phyloP scores from a whole-genome alignment of 495 filamentous ascomycete species.

The Thermothielavioides terrestris region DNA sequence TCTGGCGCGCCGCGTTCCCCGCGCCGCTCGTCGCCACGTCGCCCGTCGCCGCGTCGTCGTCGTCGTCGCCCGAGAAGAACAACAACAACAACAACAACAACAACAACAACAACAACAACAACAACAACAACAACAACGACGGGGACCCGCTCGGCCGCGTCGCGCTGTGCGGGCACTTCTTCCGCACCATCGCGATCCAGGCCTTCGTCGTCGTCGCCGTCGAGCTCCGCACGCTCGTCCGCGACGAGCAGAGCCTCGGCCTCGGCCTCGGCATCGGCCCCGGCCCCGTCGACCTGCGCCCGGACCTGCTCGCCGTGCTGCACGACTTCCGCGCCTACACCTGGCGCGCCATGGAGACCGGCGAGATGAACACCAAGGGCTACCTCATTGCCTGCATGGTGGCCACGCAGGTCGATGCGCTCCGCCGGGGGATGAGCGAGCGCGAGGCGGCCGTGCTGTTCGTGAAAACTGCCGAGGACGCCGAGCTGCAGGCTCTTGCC shows the following conservation, averaged over 20 bases:
- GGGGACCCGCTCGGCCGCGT: background rate
- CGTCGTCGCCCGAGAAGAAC: too few relatives aligned
- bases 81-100: background rate
- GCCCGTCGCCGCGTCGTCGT: too few relatives aligned
- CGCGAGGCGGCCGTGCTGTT: conserved; percentile 26
- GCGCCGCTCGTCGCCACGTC: background rate
- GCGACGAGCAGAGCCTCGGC: conserved; percentile 35
- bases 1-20: conserved; percentile 39
- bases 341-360: conserved; percentile 35
- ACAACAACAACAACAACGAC: background rate
- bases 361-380: conserved; percentile 52
- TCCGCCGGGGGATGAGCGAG: conserved; percentile 29
- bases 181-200: conserved; percentile 33
- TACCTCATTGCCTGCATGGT: conserved; percentile 39
- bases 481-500: conserved; percentile 23
- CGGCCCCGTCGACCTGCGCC: conserved; percentile 26
- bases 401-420: conserved; percentile 35
- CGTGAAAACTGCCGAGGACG: conserved; percentile 32
- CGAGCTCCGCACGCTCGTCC: conserved; percentile 42
- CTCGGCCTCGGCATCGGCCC: conserved; percentile 24
- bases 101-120: background rate
- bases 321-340: conserved; percentile 38
- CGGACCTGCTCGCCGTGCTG: conserved; percentile 41
- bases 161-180: conserved; percentile 29
- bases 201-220: conserved; percentile 34